Conservation (phyloP, 2,329 filamentous ascomycete genomes). For the Didymella segeticola region DNA sequence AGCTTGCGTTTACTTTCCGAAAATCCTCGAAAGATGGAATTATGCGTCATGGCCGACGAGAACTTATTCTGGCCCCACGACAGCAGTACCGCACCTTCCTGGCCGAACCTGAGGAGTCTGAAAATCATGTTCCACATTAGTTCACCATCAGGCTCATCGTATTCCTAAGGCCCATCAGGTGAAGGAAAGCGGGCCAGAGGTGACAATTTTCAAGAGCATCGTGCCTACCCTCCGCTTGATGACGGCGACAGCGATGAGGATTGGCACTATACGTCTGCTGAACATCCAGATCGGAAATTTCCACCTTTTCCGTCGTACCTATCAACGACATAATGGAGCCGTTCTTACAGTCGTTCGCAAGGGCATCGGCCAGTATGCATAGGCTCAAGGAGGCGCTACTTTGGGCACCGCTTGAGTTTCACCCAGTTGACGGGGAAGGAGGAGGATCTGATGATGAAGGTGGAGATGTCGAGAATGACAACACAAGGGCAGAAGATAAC, state of each 20-base stretch:
- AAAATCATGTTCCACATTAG: slow-evolving; percentile 20
- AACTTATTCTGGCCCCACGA: slow-evolving; percentile 23
- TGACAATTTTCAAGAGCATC: background rate
- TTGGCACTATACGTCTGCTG: background rate
- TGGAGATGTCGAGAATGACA: background rate
- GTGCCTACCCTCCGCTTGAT: slow-evolving; percentile 20
- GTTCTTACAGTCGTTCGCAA: slow-evolving; percentile 23
- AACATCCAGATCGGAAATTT: background rate
- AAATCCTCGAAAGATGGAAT: slow-evolving; percentile 16
- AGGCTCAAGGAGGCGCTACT: slow-evolving; percentile 16
- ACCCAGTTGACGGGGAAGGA: background rate
- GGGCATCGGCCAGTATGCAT: slow-evolving; percentile 24
- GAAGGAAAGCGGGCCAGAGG: slow-evolving; percentile 5
- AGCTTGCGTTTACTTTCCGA: slow-evolving; percentile 24
- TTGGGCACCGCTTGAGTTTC: slow-evolving; percentile 17
- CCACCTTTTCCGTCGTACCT: slow-evolving; percentile 16
- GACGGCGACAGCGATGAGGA: background rate
- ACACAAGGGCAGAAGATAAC: background rate
- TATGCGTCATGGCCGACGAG: slow-evolving; percentile 19
- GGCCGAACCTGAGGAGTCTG: slow-evolving; percentile 24
- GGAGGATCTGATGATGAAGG: background rate
- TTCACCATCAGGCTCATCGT: slow-evolving; percentile 24
- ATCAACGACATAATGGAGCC: slow-evolving; percentile 14
- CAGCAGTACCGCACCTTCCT: slow-evolving; percentile 5
- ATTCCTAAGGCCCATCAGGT: slow-evolving; percentile 24